Percentiles rank a stretch among this genome's conserved stretches.
phyloP scores from a whole-genome alignment of 140 eudicot genomes.

The Ambrosia hybrid region DNA sequence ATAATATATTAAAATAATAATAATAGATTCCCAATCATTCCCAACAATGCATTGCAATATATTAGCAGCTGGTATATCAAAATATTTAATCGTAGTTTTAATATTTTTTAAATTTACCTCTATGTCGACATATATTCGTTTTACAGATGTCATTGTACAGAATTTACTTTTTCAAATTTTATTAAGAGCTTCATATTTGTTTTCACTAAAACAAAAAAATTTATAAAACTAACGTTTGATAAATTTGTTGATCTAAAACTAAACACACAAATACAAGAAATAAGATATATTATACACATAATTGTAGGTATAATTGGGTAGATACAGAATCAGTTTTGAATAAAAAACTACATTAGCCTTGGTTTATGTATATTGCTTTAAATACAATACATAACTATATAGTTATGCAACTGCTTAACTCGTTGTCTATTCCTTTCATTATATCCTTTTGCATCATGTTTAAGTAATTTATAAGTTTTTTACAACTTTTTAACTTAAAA shows the following conservation, averaged over 20 bases:
- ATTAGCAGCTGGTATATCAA: background rate
- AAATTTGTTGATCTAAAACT: too few relatives aligned
- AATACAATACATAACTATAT: too few relatives aligned
- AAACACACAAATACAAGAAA: too few relatives aligned
- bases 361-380: background rate
- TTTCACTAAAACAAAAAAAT: too few relatives aligned
- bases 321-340: background rate
- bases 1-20: slow-evolving; percentile 15
- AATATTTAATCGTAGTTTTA: background rate
- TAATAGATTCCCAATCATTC: slow-evolving; percentile 34
- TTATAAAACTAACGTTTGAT: too few relatives aligned
- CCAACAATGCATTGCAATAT: slow-evolving; percentile 5
- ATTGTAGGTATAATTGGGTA: background rate
- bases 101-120: background rate
- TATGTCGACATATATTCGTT: background rate
- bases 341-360: background rate
- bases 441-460: too few relatives aligned
- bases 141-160: background rate
- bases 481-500: too few relatives aligned
- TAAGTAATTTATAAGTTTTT: too few relatives aligned
- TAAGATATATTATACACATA: too few relatives aligned
- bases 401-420: too few relatives aligned
- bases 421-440: too few relatives aligned
- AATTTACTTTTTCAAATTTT: background rate
- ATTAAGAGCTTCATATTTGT: too few relatives aligned